Evolutionary conservation across 306 rosid genomes (phyloP).

Genomic region (Pterocarpus santalinus): DNA sequence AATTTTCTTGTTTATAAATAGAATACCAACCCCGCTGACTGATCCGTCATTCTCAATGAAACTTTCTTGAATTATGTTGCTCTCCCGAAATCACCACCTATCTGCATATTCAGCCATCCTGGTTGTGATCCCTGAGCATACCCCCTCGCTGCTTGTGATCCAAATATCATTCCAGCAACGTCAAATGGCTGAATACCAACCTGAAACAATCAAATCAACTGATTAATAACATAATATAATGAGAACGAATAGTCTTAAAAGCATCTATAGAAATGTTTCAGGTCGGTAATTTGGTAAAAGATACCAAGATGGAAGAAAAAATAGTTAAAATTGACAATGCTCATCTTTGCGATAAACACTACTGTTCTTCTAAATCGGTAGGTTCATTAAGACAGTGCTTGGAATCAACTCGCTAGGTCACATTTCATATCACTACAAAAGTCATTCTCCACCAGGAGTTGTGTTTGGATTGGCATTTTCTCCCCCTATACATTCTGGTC

Average conservation of each 20-base stretch:
- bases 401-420: not conserved
- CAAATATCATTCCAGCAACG: conserved; percentile 69
- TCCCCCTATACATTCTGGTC: not conserved
- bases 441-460: conserved; percentile 5
- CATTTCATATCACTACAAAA: not conserved
- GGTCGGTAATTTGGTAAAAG: not conserved
- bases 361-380: not conserved
- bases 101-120: conserved; percentile 92
- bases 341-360: not conserved
- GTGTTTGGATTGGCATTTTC: not conserved
- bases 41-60: conserved; percentile 10
- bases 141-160: conserved; percentile 66
- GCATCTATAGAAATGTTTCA: not conserved
- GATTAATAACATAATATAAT: conserved; percentile 29
- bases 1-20: not conserved
- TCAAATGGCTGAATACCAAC: conserved; percentile 67
- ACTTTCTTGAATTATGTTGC: conserved; percentile 51
- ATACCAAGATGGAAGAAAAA: conserved; percentile 2
- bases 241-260: not conserved
- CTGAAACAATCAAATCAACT: conserved; percentile 56
- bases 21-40: conserved; percentile 21
- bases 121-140: conserved; percentile 66
- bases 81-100: conserved; percentile 77
- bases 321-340: not conserved
- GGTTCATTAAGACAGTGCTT: not conserved